Evolutionary conservation across 225 moss, liverwort and hornwort species (phyloP).

Genomic region (Bryum argenteum): DNA sequence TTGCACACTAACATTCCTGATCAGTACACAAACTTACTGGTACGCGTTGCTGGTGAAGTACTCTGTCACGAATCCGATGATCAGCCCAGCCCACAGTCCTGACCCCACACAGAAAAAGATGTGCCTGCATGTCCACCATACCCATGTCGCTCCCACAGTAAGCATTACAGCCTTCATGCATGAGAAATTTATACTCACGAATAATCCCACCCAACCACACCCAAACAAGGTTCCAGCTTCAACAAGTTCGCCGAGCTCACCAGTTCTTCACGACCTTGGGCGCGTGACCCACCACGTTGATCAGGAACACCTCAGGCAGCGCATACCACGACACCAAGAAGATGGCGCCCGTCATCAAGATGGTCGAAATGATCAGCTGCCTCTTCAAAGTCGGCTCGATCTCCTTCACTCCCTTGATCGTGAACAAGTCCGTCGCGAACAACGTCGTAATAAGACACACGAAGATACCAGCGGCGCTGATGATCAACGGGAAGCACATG

Average conservation of each 20-base stretch:
- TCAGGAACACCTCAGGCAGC: conserved; percentile 66
- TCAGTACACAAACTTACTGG: conserved; percentile 25
- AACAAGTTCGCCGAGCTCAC: conserved; percentile 17
- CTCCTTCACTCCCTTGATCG: conserved; percentile 60
- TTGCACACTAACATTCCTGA: too few species aligned
- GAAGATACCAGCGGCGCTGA: conserved; percentile 57
- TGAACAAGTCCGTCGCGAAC: conserved; percentile 71
- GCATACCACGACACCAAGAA: conserved; percentile 58
- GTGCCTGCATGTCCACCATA: conserved; percentile 32
- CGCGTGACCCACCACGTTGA: conserved; percentile 77
- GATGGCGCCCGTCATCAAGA: conserved; percentile 75
- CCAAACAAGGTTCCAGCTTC: too few species aligned
- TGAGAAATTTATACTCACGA: neutral
- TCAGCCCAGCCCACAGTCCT: conserved; percentile 60
- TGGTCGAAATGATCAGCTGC: conserved; percentile 79
- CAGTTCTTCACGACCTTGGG: conserved; percentile 76
- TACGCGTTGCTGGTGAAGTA: conserved; percentile 80
- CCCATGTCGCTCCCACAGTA: neutral
- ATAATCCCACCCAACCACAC: neutral
- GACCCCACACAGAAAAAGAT: conserved; percentile 69
- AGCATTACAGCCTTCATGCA: too few species aligned
- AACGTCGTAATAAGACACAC: conserved; percentile 83
- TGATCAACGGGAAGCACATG: conserved; percentile 65
- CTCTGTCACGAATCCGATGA: conserved; percentile 72
- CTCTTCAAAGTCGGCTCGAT: conserved; percentile 81